Evolutionary conservation across 352 stramenopile species (phyloP).

Genomic region (Elongisporangium senticosum): DNA sequence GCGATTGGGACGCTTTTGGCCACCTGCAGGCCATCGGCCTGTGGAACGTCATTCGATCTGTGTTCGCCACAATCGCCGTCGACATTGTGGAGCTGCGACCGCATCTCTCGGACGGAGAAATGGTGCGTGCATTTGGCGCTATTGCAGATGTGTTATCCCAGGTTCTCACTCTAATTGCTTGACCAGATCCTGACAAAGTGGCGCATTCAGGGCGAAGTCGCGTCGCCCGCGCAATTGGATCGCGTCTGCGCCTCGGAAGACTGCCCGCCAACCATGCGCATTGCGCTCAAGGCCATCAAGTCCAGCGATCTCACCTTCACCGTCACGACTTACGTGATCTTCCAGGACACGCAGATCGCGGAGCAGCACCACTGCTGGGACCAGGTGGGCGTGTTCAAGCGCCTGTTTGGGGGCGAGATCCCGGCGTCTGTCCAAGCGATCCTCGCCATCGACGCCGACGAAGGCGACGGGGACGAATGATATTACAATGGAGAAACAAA

Average conservation of each 20-base stretch:
- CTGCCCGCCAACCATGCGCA: conserved; percentile 59
- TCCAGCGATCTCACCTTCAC: conserved; percentile 80
- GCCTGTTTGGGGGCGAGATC: conserved; percentile 73
- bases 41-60: conserved; percentile 77
- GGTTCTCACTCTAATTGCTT: neutral
- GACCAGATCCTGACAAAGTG: conserved; percentile 75
- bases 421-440: conserved; percentile 47
- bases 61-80: conserved; percentile 70
- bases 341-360: conserved; percentile 60
- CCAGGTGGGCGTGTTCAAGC: conserved; percentile 77
- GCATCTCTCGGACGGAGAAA: conserved; percentile 69
- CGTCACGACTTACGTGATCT: conserved; percentile 80
- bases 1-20: conserved; percentile 75
- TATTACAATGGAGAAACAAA: conserved; percentile 4
- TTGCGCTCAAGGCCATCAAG: conserved; percentile 69
- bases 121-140: conserved; percentile 18
- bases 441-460: conserved; percentile 44
- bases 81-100: conserved; percentile 77
- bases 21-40: conserved; percentile 68
- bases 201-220: conserved; percentile 76
- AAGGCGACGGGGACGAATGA: conserved; percentile 4
- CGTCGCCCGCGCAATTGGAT: conserved; percentile 49
- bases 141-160: neutral
- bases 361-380: conserved; percentile 82
- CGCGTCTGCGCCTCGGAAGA: conserved; percentile 63